Percentiles rank a stretch among this genome's conserved stretches.
Conservation (phyloP, 148 eudicot genomes). For the Chenopodium berlandieri region DNA sequence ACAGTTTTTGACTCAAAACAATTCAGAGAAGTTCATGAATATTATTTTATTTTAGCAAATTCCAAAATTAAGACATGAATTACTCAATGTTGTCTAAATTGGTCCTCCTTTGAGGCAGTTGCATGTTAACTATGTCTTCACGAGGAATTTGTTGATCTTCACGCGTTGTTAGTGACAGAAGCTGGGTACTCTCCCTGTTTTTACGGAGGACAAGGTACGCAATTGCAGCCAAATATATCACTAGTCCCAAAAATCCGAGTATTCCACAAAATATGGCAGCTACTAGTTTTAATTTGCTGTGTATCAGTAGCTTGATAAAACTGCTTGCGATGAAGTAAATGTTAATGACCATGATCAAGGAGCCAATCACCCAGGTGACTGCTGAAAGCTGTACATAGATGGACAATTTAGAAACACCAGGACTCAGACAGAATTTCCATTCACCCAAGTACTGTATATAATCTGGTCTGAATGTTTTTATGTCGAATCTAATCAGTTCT, state of each 20-base stretch:
- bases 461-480: background rate
- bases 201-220: conserved; percentile 69
- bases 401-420: background rate
- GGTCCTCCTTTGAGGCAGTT: conserved; percentile 62
- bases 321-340: conserved; percentile 70
- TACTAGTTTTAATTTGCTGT: conserved; percentile 51
- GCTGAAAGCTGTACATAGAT: conserved; percentile 59
- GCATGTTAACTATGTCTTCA: conserved; percentile 84
- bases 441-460: background rate
- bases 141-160: conserved; percentile 59
- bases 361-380: conserved; percentile 84
- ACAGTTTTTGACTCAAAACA: background rate
- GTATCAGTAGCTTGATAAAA: conserved; percentile 59
- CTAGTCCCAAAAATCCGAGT: conserved; percentile 64
- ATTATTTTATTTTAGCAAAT: conserved; percentile 11
- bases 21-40: conserved; percentile 17
- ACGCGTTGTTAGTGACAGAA: conserved; percentile 49
- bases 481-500: background rate
- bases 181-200: conserved; percentile 57
- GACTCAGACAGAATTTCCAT: background rate
- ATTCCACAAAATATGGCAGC: conserved; percentile 56
- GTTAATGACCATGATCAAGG: conserved; percentile 83
- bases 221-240: conserved; percentile 68
- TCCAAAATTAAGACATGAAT: background rate
- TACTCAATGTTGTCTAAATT: conserved; percentile 33